Conservation (phyloP, 2,329 filamentous ascomycete genomes). For the Cadophora sp. region DNA sequence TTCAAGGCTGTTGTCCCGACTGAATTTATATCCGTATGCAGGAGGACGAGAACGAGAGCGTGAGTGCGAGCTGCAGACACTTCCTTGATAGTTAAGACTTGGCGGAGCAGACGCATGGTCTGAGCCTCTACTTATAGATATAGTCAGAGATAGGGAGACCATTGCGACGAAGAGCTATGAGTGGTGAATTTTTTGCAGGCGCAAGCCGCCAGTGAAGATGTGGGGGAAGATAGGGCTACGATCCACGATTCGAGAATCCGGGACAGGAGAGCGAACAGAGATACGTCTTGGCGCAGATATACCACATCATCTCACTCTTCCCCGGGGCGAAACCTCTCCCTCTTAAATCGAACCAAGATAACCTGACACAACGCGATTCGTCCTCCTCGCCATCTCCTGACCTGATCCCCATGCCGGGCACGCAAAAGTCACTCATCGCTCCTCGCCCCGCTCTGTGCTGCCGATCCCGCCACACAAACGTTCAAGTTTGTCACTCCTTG, state of each 20-base stretch:
- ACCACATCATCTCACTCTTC: not conserved
- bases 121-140: conserved; percentile 21
- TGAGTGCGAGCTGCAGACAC: conserved; percentile 21
- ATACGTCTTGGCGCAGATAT: conserved; percentile 18
- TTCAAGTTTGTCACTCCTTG: not conserved
- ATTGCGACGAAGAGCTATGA: not conserved
- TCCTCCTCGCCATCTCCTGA: not conserved
- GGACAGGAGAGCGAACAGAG: not conserved
- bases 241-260: conserved; percentile 5
- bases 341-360: conserved; percentile 2
- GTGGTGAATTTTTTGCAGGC: not conserved
- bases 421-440: conserved; percentile 9
- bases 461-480: conserved; percentile 9
- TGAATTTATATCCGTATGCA: conserved; percentile 1
- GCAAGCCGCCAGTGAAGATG: conserved; percentile 3
- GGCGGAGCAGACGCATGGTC: conserved; percentile 5
- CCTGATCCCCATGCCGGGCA: not conserved
- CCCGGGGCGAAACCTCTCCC: not conserved
- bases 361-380: conserved; percentile 10
- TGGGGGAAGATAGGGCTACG: not conserved
- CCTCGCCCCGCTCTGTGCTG: not conserved
- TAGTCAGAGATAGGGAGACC: conserved; percentile 17
- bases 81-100: conserved; percentile 15
- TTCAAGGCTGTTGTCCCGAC: conserved; percentile 22
- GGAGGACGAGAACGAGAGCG: conserved; percentile 12